Evolutionary conservation across 108 stramenopile genomes (phyloP), one percentile per base, ranked within the genome.

Genomic region (Stephanodiscus triporus): DNA sequence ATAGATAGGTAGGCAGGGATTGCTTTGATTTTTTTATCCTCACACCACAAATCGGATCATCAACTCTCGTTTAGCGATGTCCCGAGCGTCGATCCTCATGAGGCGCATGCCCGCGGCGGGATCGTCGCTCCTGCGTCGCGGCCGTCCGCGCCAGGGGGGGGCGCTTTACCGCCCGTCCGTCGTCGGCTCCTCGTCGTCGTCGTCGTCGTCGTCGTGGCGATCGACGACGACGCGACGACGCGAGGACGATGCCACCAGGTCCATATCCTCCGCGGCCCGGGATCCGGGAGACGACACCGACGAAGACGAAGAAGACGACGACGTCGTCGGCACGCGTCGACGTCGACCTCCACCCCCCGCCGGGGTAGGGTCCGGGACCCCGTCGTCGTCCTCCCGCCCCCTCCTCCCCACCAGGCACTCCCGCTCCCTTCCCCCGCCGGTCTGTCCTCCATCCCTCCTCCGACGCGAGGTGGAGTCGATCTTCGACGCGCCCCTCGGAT

Each of bases 361-460:
- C 40, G 40, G n/a, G n/a, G n/a, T n/a, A n/a, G n/a, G n/a, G n/a
- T n/a, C n/a, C n/a, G n/a, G n/a, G n/a, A n/a, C n/a, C n/a, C n/a
- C 11, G 5, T 34, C 32, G 4, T 2, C 32, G 5, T 42, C 40
- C 40, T 9, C 4, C 40, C 40, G 1, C 11, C 40, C 9, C 10
- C 43, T 81, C 37, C 69, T 93, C 34, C 91, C 91, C 30, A 88
- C 87, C 10, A 85, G 71, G 27, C 91, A 93, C 72, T 90, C 89
- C 5, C 75, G 82, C n/a, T 80, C 85, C 23, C 75, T 81, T 23
- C 87, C 88, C 51, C 91, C 91, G 6, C 79, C 81, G 17, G 78
- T 85, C 22, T 93, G 91, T 66, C 63, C 66, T 0, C 81, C 87
- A 47, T 71, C 77, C 20, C 70, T 64, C 0, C 83, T 89, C 23